Base-by-base conservation (phyloP, 2,329 filamentous ascomycete species). In the Alternaria arbusti region DNA sequence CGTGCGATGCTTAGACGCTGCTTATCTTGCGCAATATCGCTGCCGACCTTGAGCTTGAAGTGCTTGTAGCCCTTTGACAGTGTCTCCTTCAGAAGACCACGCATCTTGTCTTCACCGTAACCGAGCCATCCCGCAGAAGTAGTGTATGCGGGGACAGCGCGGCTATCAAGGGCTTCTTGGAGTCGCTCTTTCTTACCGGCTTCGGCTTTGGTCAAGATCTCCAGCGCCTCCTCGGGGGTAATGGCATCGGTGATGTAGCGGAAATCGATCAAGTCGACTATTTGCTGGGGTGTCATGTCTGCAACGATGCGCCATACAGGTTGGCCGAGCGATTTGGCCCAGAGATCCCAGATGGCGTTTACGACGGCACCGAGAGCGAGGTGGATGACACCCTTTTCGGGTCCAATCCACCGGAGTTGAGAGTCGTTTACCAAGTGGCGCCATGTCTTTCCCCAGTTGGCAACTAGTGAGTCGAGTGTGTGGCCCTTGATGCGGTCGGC, bases 291-390 rank as follows among this genome's bases (percentile, higher is more conserved):
- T 4, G 86, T 90, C 92, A 97, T 96, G 70, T 97, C 94, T 11
- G 91, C 91, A 23, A 97, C 91, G 66, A 97, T 90, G 63, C 89
- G 87, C 94, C 94, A 97, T 13, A 97, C 92, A 4, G 94, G 94
- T 84, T 97, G 97, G 68, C 87, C 86, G 36, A 96, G 87, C 3
- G 87, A 87, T 84, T 96, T 97, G 58, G 92, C 93, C 94, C 94
- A 97, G n/a, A 97, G 87, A 80, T 97, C 94, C 94, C 94, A 97
- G 73, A 97, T 86, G 15, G 93, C 94, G 79, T 97, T 97, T 72
- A 96, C 92, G 15, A 97, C 91, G 46, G 93, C 92, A 28, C 92
- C 93, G 11, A 97, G 89, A 1, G 94, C 94, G 8, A 97, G 91
- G 81, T 97, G 94, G 71, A 96, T 96, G 47, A 97, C 94, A 63